Evolutionary conservation across 192 early-diverging fungal species (phyloP).

Genomic region (Podila minutissima): DNA sequence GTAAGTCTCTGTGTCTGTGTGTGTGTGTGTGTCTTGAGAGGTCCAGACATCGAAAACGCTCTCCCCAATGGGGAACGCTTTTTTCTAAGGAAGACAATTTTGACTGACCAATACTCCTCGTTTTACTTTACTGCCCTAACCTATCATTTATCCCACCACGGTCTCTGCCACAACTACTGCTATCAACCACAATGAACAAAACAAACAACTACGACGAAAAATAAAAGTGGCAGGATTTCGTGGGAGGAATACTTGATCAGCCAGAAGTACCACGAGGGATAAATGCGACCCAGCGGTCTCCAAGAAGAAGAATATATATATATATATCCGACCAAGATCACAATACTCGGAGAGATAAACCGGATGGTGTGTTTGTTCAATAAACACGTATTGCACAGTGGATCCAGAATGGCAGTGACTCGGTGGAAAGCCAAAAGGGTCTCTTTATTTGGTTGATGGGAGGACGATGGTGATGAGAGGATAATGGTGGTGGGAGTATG

Average conservation of each 20-base stretch:
- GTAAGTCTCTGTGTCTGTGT: slow-evolving; percentile 46
- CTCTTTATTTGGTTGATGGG: background rate
- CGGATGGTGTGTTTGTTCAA: no score
- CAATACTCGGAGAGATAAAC: no score
- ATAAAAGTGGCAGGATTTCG: slow-evolving; percentile 61
- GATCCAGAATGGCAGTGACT: no score
- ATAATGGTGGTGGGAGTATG: background rate
- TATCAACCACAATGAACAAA: no score
- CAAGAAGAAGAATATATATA: background rate
- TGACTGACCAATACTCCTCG: background rate
- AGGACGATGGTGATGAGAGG: no score
- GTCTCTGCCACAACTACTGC: no score
- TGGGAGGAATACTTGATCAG: slow-evolving; percentile 65
- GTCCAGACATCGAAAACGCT: no score
- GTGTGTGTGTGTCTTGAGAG: no score
- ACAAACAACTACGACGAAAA: no score
- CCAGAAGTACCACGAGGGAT: slow-evolving; percentile 58
- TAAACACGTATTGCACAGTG: no score
- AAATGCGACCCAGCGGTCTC: background rate
- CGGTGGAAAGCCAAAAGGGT: background rate
- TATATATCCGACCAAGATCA: background rate
- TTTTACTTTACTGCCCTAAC: slow-evolving; percentile 2
- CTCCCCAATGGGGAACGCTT: no score
- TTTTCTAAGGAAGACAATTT: background rate
- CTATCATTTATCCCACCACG: no score